Evolutionary conservation across 1,139 yeast genomes (phyloP).

Genomic region (Pichia norvegensis): DNA sequence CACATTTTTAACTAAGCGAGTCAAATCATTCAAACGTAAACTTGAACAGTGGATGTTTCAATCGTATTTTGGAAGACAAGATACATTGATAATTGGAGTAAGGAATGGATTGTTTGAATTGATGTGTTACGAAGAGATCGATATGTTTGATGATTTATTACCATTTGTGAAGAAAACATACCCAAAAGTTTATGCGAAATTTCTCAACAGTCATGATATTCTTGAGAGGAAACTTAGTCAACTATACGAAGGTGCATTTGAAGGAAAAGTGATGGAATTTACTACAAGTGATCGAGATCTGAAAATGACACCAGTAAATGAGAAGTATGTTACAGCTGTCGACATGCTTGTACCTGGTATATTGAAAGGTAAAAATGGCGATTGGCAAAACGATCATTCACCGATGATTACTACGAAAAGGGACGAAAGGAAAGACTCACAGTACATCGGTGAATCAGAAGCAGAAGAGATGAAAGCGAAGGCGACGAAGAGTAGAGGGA

Average conservation of each 20-base stretch:
- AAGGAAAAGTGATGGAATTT: background rate
- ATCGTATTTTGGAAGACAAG: conserved; percentile 15
- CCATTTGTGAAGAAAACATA: background rate
- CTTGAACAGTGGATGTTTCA: conserved; percentile 16
- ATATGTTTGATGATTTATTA: background rate
- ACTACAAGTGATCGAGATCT: background rate
- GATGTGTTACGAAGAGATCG: background rate
- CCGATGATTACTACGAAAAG: background rate
- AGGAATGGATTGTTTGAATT: background rate
- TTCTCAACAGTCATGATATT: background rate
- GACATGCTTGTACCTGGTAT: background rate
- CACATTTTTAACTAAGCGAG: conserved; percentile 1
- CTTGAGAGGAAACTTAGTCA: background rate
- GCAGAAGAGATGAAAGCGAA: background rate
- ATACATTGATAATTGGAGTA: conserved; percentile 15
- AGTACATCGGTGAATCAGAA: background rate
- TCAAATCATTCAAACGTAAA: conserved; percentile 3
- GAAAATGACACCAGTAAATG: background rate
- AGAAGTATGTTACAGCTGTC: background rate
- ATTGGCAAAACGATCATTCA: background rate
- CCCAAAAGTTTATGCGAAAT: background rate
- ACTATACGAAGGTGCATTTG: background rate
- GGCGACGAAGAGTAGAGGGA: background rate
- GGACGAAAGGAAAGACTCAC: background rate
- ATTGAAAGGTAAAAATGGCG: background rate